phyloP scores from a whole-genome alignment of 495 filamentous ascomycete species.

The Neurospora cerealis region DNA sequence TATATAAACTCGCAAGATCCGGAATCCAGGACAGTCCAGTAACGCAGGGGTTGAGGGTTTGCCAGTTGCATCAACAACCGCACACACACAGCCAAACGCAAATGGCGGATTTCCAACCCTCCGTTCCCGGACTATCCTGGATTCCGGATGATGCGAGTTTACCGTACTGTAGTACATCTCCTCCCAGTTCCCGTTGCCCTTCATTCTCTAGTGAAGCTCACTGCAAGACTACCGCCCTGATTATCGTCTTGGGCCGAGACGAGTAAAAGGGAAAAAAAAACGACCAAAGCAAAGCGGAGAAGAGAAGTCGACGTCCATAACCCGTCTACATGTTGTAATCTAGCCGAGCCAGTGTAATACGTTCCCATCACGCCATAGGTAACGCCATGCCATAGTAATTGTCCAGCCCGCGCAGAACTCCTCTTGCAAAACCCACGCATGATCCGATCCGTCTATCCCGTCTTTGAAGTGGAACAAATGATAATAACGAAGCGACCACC shows the following conservation, averaged over 20 bases:
- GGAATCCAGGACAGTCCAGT: too few species aligned
- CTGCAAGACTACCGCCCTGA: neutral
- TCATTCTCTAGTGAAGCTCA: neutral
- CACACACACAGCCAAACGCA: too few species aligned
- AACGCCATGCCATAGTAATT: neutral
- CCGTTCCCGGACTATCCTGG: too few species aligned
- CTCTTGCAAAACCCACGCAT: neutral
- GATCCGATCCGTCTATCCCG: neutral
- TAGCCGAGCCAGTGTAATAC: neutral
- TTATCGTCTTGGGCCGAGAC: neutral
- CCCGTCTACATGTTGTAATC: neutral
- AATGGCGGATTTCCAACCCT: too few species aligned
- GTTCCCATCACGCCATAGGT: neutral
- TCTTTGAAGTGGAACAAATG: neutral
- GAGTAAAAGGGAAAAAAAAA: neutral
- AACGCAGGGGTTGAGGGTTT: too few species aligned
- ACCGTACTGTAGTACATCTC: too few species aligned
- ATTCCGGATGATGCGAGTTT: too few species aligned
- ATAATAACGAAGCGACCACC: neutral
- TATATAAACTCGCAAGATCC: too few species aligned
- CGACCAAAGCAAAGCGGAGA: neutral
- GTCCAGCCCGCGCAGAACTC: neutral
- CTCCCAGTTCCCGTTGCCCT: neutral
- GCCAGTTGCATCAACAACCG: too few species aligned
- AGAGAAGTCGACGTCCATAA: neutral